phyloP scores from a whole-genome alignment of 805 yeast species.

The Komagataella pastoris region DNA sequence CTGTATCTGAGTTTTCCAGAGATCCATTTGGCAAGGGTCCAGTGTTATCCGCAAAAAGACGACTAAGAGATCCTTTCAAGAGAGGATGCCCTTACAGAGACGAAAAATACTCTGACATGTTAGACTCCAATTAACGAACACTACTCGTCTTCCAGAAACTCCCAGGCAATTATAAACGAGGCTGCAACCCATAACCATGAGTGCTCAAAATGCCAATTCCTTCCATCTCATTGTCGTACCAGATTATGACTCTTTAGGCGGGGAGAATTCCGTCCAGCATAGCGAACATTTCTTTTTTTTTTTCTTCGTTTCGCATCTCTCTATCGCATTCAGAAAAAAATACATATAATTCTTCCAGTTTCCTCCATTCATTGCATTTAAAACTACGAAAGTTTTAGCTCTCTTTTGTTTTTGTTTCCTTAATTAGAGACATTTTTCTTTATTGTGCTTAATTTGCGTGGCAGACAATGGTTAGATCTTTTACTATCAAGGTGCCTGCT shows the following conservation, averaged over 20 bases:
- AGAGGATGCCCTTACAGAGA: neutral
- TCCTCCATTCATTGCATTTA: neutral
- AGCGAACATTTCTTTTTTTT: neutral
- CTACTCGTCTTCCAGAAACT: neutral
- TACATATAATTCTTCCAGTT: neutral
- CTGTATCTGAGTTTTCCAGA: conserved; percentile 33
- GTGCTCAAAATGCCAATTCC: neutral
- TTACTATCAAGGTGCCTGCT: conserved; percentile 74
- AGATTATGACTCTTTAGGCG: neutral
- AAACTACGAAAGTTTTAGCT: neutral
- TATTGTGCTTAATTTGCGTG: neutral
- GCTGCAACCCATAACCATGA: neutral
- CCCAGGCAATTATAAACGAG: neutral
- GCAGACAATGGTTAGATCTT: conserved; percentile 29
- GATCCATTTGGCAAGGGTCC: conserved; percentile 47
- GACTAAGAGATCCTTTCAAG: conserved; percentile 40
- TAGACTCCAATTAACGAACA: neutral
- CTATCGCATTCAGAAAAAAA: neutral
- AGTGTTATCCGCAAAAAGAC: conserved; percentile 33
- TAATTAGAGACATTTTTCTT: too few relatives aligned
- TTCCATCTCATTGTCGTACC: neutral
- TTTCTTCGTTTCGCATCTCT: neutral
- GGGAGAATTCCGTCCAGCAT: neutral
- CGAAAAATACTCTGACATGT: neutral
- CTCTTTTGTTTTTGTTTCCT: neutral